Evolutionary conservation across 306 rosid genomes (phyloP).

Genomic region (Purshia tridentata): DNA sequence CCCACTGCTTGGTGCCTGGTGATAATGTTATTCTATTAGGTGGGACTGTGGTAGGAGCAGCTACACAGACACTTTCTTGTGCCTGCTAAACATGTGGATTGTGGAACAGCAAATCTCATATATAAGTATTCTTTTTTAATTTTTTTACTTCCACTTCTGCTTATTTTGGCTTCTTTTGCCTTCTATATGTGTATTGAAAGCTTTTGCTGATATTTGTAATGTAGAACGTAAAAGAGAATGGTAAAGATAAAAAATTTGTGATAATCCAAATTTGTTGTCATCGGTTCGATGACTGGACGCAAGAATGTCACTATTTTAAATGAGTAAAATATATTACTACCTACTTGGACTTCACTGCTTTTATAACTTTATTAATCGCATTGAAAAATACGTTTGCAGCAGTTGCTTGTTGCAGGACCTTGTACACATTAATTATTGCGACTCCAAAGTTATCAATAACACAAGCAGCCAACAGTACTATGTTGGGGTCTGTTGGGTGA

Average conservation of each 20-base stretch:
- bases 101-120: slow-evolving; percentile 20
- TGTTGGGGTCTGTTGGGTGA: background rate
- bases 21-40: background rate
- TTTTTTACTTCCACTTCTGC: background rate
- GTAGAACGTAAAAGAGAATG: slow-evolving; percentile 19
- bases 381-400: too few species aligned
- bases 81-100: slow-evolving; percentile 20
- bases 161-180: slow-evolving; percentile 20
- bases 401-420: background rate
- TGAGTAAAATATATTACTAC: slow-evolving; percentile 1
- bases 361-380: too few species aligned
- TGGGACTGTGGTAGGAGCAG: slow-evolving; percentile 2
- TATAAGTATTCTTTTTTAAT: background rate
- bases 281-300: slow-evolving; percentile 4
- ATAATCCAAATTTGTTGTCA: background rate
- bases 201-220: background rate
- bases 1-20: slow-evolving; percentile 13
- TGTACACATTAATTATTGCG: background rate
- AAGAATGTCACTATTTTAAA: background rate
- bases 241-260: background rate
- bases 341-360: background rate
- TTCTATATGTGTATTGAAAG: background rate
- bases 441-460: too few species aligned
- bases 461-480: too few species aligned
- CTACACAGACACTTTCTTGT: slow-evolving; percentile 16